A percentile compares a stretch with the other conserved stretches of the same genome.
Conservation (phyloP, 163 green algal genomes). For the Prototheca wickerhamii region DNA sequence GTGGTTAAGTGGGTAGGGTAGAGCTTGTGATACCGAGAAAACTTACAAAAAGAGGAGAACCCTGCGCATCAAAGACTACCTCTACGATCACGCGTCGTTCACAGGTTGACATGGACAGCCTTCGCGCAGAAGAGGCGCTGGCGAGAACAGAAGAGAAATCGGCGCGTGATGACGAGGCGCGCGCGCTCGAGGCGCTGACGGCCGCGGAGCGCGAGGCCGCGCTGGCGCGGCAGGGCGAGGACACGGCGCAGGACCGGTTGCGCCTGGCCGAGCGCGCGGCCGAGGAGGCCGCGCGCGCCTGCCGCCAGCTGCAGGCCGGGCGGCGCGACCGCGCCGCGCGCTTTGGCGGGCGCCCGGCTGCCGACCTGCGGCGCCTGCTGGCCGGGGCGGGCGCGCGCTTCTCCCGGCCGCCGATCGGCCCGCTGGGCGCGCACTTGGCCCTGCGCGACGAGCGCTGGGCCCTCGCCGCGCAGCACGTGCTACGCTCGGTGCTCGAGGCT, state of each 20-base stretch:
- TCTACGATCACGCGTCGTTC: too few species aligned
- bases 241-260: background rate
- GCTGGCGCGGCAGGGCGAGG: background rate
- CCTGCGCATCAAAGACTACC: too few species aligned
- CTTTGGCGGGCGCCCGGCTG: slow-evolving; percentile 6
- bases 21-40: too few species aligned
- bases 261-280: background rate
- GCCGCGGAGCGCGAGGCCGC: background rate
- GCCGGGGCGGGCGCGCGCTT: slow-evolving; percentile 11
- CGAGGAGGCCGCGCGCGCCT: background rate
- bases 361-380: slow-evolving; percentile 2
- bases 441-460: slow-evolving; percentile 29
- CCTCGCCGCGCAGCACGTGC: slow-evolving; percentile 17
- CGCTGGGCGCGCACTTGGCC: slow-evolving; percentile 21
- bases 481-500: background rate
- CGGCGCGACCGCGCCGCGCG: background rate
- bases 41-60: too few species aligned
- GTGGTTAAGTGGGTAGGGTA: too few species aligned
- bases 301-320: background rate
- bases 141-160: background rate
- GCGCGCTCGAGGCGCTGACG: slow-evolving; percentile 2
- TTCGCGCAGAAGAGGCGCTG: background rate
- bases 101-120: too few species aligned
- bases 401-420: slow-evolving; percentile 15
- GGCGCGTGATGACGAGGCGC: background rate